Evolutionary conservation across 2,329 filamentous ascomycete genomes (phyloP).

Genomic region (Fusarium sp.): DNA sequence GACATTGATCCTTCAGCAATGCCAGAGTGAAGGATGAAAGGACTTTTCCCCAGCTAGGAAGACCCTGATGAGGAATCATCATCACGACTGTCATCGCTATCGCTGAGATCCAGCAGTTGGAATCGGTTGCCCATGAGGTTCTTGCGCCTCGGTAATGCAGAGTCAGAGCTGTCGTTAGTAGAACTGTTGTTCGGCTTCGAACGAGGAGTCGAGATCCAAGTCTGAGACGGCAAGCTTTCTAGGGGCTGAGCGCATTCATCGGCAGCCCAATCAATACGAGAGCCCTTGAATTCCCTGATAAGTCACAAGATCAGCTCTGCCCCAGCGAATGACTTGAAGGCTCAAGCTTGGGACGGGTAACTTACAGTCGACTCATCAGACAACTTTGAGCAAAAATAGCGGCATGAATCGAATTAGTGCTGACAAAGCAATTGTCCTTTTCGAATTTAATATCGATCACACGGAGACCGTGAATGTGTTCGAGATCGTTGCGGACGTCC

Average conservation of each 20-base stretch:
- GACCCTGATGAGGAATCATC: constrained; percentile 24
- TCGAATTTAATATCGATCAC: constrained; percentile 76
- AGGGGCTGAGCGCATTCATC: constrained; percentile 81
- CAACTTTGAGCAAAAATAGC: constrained; percentile 83
- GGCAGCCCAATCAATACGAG: constrained; percentile 77
- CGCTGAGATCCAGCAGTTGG: constrained; percentile 68
- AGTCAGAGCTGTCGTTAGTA: not conserved
- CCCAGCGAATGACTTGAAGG: not conserved
- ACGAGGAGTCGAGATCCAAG: not conserved
- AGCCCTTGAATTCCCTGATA: constrained; percentile 76
- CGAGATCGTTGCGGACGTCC: constrained; percentile 78
- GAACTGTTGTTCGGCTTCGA: constrained; percentile 1
- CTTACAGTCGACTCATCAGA: constrained; percentile 76
- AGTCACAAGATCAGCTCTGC: constrained; percentile 49
- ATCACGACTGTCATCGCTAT: constrained; percentile 52
- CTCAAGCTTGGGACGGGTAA: constrained; percentile 12
- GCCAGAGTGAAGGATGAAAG: not conserved
- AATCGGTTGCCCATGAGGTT: constrained; percentile 71
- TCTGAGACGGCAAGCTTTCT: constrained; percentile 34
- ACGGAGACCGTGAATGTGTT: constrained; percentile 85
- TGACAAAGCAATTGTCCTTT: constrained; percentile 74
- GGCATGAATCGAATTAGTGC: constrained; percentile 82
- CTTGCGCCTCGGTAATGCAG: constrained; percentile 29
- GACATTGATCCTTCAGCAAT: not conserved
- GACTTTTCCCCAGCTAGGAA: not conserved